Evolutionary conservation across 2,329 filamentous ascomycete genomes (phyloP).

Genomic region (Penicillium sp.): DNA sequence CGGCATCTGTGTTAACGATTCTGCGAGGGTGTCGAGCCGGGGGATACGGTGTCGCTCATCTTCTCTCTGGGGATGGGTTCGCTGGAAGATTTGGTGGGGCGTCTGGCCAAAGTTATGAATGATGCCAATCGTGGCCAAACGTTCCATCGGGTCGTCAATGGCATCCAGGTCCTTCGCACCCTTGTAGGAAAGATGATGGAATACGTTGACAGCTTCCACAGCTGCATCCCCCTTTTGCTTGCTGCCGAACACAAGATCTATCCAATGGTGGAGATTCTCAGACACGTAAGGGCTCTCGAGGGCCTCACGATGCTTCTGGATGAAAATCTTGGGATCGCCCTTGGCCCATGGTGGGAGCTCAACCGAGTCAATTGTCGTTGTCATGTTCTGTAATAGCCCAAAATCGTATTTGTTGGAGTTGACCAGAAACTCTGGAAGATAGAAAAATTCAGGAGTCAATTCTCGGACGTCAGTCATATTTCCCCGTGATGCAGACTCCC

Average conservation of each 20-base stretch:
- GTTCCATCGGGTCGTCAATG: constrained; percentile 84
- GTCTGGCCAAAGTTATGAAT: constrained; percentile 99
- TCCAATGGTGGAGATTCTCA: constrained; percentile 87
- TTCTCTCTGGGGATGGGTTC: constrained; percentile 76
- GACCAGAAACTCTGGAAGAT: constrained; percentile 88
- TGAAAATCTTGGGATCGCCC: constrained; percentile 91
- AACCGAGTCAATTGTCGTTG: constrained; percentile 79
- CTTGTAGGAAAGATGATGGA: constrained; percentile 92
- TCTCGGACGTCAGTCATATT: constrained; percentile 95
- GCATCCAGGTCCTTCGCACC: constrained; percentile 90
- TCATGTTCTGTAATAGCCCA: constrained; percentile 78
- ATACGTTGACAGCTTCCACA: constrained; percentile 88
- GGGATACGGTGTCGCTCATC: constrained; percentile 63
- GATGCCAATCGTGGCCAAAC: constrained; percentile 85
- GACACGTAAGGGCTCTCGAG: constrained; percentile 92
- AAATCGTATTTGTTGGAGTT: constrained; percentile 96
- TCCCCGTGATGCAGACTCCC: constrained; percentile 83
- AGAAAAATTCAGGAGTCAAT: constrained; percentile 96
- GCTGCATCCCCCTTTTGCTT: constrained; percentile 94
- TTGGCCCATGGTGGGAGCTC: constrained; percentile 95
- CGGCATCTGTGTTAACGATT: constrained; percentile 73
- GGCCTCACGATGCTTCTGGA: constrained; percentile 92
- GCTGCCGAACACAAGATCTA: constrained; percentile 89
- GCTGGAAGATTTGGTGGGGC: constrained; percentile 87
- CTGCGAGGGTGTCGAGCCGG: constrained; percentile 75